Conservation (phyloP, 108 stramenopile genomes). For the Cyclostephanos tholiformis region DNA sequence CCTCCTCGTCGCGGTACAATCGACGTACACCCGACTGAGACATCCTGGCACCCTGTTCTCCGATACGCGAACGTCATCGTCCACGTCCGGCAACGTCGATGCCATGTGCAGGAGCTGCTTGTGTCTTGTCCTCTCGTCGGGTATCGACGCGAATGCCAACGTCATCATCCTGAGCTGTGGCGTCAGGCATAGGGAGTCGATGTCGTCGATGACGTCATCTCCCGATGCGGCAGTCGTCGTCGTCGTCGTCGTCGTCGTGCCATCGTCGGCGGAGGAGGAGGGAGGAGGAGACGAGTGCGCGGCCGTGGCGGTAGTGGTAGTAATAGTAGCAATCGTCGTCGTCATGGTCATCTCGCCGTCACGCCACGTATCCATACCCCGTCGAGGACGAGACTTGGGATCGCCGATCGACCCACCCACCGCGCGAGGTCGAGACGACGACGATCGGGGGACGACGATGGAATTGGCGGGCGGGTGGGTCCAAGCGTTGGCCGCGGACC, state of each 20-base stretch:
- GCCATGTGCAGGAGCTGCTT: constrained; percentile 97
- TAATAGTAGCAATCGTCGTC: no score
- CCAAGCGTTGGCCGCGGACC: constrained; percentile 35
- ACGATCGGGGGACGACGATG: no score
- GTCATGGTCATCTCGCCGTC: background rate
- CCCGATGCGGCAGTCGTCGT: background rate
- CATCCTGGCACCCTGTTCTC: constrained; percentile 95
- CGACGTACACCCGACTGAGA: constrained; percentile 85
- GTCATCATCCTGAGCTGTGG: constrained; percentile 81
- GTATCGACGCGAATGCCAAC: constrained; percentile 74
- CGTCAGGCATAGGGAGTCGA: constrained; percentile 63
- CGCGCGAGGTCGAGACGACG: no score
- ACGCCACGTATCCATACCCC: no score
- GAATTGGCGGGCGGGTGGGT: constrained; percentile 18
- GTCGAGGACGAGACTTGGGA: no score
- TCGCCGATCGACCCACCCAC: no score
- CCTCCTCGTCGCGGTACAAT: constrained; percentile 53
- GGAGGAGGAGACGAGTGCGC: no score
- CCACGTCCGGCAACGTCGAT: constrained; percentile 59
- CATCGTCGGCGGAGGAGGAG: background rate
- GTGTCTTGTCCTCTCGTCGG: constrained; percentile 91
- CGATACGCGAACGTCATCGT: constrained; percentile 53
- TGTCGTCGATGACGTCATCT: constrained; percentile 17
- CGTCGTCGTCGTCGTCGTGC: background rate
- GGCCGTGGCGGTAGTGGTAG: no score